A percentile compares a stretch with the other conserved stretches of the same genome.
phyloP scores from a whole-genome alignment of 1,139 yeast species.

The Magnusiomyces sp. region DNA sequence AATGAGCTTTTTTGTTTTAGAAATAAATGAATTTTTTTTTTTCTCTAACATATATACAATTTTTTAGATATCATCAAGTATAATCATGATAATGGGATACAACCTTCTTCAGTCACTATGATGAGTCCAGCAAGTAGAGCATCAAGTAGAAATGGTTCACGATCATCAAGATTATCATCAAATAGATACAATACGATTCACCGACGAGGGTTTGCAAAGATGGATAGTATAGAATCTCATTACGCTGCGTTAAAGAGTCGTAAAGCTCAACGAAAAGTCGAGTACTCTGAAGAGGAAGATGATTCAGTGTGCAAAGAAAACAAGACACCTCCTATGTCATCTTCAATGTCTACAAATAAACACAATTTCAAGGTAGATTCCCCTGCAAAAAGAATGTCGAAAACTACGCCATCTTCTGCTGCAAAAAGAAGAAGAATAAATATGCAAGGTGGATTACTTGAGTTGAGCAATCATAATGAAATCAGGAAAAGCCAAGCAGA shows the following conservation, averaged over 20 bases:
- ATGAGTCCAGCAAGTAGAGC: not conserved
- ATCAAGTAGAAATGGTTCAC: not conserved
- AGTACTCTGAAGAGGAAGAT: not conserved
- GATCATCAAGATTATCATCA: not conserved
- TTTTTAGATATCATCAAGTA: slow-evolving; percentile 1
- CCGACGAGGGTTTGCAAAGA: not conserved
- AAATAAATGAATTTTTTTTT: not conserved
- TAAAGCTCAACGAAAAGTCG: not conserved
- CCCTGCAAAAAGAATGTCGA: not conserved
- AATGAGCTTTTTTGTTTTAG: not conserved
- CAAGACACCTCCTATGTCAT: not conserved
- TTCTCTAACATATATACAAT: not conserved
- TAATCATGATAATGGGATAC: not conserved
- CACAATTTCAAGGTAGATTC: not conserved
- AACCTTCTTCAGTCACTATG: not conserved
- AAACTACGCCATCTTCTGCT: not conserved
- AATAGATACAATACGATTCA: not conserved
- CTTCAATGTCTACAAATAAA: not conserved
- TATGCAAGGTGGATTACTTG: not conserved
- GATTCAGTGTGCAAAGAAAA: not conserved
- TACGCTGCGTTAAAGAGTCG: not conserved
- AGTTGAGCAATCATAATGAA: not conserved
- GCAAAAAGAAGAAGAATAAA: not conserved
- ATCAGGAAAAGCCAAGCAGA: too few species aligned
- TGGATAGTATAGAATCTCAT: slow-evolving; percentile 3